Conservation (phyloP, 441 rosid genomes). For the Euphorbia celastroides region DNA sequence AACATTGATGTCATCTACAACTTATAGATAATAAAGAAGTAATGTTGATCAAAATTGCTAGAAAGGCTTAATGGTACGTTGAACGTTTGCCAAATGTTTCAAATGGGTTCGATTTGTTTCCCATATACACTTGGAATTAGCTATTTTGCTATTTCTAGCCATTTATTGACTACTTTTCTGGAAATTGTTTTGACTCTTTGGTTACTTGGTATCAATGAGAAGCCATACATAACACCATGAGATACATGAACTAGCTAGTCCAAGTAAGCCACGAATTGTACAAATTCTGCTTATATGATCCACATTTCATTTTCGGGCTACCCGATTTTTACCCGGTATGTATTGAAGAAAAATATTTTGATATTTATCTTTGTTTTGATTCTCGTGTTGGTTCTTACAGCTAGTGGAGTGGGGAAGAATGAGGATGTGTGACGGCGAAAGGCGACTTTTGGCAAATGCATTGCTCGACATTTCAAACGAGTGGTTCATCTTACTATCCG, state of each 20-base stretch:
- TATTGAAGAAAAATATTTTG: not conserved
- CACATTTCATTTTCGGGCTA: not conserved
- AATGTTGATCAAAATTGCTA: not conserved
- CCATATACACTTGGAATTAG: too few relatives aligned
- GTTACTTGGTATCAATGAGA: not conserved
- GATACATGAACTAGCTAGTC: not conserved
- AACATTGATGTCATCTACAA: not conserved
- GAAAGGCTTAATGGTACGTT: not conserved
- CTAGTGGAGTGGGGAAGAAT: conserved; percentile 90
- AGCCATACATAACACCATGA: not conserved
- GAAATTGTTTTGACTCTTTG: not conserved
- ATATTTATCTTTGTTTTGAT: not conserved
- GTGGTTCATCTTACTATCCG: conserved; percentile 85
- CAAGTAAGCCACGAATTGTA: not conserved
- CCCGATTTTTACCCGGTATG: not conserved
- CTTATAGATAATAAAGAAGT: not conserved
- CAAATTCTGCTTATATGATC: not conserved
- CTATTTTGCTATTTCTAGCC: too few relatives aligned
- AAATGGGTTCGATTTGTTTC: not conserved
- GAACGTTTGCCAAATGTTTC: not conserved
- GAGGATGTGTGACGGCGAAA: conserved; percentile 92
- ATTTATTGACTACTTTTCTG: not conserved
- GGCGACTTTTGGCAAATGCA: conserved; percentile 84
- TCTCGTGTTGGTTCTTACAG: conserved; percentile 26
- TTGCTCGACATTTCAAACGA: conserved; percentile 88